Evolutionary conservation across 2,329 filamentous ascomycete genomes (phyloP), one percentile per base, ranked within the genome.

Genomic region (Cladophialophora exuberans): DNA sequence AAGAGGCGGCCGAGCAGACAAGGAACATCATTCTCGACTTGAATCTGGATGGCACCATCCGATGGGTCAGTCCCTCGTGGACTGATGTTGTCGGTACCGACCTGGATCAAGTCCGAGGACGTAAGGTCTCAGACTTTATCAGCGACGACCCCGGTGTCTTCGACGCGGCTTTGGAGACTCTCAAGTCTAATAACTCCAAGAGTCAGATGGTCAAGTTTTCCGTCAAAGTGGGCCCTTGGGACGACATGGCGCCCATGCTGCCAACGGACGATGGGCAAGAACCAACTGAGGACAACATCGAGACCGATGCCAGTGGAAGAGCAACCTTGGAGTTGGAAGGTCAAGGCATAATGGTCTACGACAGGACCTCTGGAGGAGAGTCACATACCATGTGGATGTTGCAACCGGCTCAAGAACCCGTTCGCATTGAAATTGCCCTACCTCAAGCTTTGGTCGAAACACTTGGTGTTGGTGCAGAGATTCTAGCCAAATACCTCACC

Each of bases 341-440:
- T 5, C 94, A 99, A 73, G 94, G 94, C 18, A 99, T 99, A 68
- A 96, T 97, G 88, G 90, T 97, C 5, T 97, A 96, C 70, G 92
- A 97, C 70, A 85, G 88, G 59, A 83, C 88, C 10, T 89, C 90
- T 31, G 91, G 90, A 47, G 88, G 86, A 52, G 89, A 94, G 70
- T 56, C 47, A 65, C 58, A 96, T 90, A 96, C 90, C 15, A 99
- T 99, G 95, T 99, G 94, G 94, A 99, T 99, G 91, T 84, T 99
- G 64, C 89, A 94, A 62, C 94, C 93, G 2, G 96, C 91, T 73
- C 86, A 91, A 35, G 82, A 87, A 35, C 89, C 93, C 4, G 84
- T 91, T 62, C 92, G 97, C 76, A 90, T 99, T 67, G 95, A 95
- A 61, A 97, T 99, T 65, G 94, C 97, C 70, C 83, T 99, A 5